phyloP scores from a whole-genome alignment of 2,329 filamentous ascomycete species.

The Metarhizium brunneum region DNA sequence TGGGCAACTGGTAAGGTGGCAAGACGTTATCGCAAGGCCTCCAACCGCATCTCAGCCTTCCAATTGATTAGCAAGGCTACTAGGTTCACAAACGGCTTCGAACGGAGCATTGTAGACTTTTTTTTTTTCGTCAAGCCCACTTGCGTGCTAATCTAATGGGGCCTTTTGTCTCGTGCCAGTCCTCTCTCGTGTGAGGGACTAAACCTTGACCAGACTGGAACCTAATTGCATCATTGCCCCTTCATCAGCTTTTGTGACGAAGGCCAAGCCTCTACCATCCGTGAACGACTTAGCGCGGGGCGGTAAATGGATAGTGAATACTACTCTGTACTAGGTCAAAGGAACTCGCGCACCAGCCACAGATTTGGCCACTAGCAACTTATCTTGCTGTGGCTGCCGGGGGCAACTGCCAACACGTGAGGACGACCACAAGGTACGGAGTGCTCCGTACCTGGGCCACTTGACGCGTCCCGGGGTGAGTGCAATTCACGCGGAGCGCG shows the following conservation, averaged over 20 bases:
- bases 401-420: neutral
- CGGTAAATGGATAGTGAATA: neutral
- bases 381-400: too few species aligned
- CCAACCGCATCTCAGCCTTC: too few species aligned
- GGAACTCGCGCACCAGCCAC: neutral
- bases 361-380: neutral
- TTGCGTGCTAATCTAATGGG: too few species aligned
- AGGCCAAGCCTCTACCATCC: neutral
- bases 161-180: too few species aligned
- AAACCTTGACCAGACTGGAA: neutral
- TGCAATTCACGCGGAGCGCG: conserved; percentile 22
- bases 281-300: neutral
- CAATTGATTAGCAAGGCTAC: too few species aligned
- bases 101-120: too few species aligned
- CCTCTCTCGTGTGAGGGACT: too few species aligned
- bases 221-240: neutral
- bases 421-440: neutral
- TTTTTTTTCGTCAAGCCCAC: too few species aligned
- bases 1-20: too few species aligned
- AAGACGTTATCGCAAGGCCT: too few species aligned
- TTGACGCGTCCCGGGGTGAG: conserved; percentile 10
- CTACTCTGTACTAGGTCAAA: too few species aligned
- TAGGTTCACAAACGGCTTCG: neutral
- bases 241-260: neutral
- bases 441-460: neutral